phyloP scores from a whole-genome alignment of 2,329 filamentous ascomycete genomes.

The Fusarium mundagurra region DNA sequence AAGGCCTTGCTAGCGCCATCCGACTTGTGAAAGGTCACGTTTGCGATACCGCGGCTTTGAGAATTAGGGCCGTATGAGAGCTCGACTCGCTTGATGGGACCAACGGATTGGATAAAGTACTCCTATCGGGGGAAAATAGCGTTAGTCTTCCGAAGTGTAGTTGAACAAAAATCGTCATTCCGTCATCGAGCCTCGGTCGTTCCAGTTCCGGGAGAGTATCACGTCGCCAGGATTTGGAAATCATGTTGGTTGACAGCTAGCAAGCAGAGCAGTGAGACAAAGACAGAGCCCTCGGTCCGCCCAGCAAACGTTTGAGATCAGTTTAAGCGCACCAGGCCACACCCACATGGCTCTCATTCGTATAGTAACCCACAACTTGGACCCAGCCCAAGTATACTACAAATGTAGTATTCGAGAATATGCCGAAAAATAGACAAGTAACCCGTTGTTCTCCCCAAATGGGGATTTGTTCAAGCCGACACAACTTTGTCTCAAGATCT shows the following conservation, averaged over 20 bases:
- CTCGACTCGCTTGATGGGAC: conserved; percentile 89
- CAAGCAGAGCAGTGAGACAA: conserved; percentile 47
- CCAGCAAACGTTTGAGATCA: conserved; percentile 4
- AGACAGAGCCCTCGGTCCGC: conserved; percentile 13
- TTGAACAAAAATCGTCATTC: conserved; percentile 43
- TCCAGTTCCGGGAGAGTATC: conserved; percentile 44
- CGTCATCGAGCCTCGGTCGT: conserved; percentile 46
- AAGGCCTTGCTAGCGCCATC: conserved; percentile 88
- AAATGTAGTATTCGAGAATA: conserved; percentile 1
- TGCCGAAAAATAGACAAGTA: not conserved
- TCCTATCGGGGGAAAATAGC: conserved; percentile 77
- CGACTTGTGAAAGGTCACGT: conserved; percentile 83
- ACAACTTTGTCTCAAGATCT: conserved; percentile 11
- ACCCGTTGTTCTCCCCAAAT: not conserved
- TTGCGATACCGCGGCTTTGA: conserved; percentile 90
- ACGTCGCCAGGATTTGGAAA: conserved; percentile 34
- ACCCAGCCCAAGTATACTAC: conserved; percentile 28
- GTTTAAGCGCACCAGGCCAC: conserved; percentile 14
- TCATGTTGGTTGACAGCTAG: conserved; percentile 33
- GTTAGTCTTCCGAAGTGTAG: conserved; percentile 69
- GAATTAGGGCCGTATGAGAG: conserved; percentile 94
- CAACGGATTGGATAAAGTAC: conserved; percentile 90
- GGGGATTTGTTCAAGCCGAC: conserved; percentile 2
- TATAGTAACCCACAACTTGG: conserved; percentile 31
- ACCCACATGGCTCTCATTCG: conserved; percentile 15